Base-by-base conservation (phyloP, 2,329 filamentous ascomycete species). In the Endoconidiophora laricicola region DNA sequence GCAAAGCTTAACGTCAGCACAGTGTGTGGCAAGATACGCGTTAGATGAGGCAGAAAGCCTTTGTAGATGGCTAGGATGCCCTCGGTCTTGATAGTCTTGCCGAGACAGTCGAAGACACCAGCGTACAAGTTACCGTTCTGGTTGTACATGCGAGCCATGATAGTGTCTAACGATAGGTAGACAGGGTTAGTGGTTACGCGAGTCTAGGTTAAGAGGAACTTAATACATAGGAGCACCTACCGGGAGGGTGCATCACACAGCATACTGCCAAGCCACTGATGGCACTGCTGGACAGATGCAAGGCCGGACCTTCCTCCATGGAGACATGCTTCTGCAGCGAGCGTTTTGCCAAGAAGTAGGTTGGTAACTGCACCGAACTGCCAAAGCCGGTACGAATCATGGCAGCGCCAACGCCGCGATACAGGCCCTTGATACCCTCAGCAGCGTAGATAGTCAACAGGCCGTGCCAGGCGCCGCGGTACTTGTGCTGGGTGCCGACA, bases 81-180 rank as follows among this genome's bases (percentile, higher is more conserved):
- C 64, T 98, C 91, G 0, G 86, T 94, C 62, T 81, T 82, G 54
- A 98, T 73, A 0, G 91, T 98, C 68, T 94, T 88, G 62, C 76
- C 78, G 54, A 96, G 66, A 63, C 91, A 98, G 67, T 98, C 91
- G 55, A 94, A 84, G 3, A 93, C 86, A 52, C 88, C 84, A 57
- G 76, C 81, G 71, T 98, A 98, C n/a, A 98, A 74, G 62, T 95
- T 94, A 48, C 91, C 91, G 55, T 88, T 94, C 65, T 98, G 91
- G 70, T 98, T 98, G 72, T 98, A 98, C 72, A 98, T 81, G 55
- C 91, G 83, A 55, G 86, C 91, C 91, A 98, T 98, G 67, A 98
- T 85, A 4, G 91, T 98, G 64, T 98, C 91, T 58, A 47, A 14
- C 18, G 26, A 37, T 38, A 41, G 36, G 18, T 16, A 49, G 26